Base-by-base conservation (phyloP, 2,329 filamentous ascomycete species). In the Aspergillus amoenus region DNA sequence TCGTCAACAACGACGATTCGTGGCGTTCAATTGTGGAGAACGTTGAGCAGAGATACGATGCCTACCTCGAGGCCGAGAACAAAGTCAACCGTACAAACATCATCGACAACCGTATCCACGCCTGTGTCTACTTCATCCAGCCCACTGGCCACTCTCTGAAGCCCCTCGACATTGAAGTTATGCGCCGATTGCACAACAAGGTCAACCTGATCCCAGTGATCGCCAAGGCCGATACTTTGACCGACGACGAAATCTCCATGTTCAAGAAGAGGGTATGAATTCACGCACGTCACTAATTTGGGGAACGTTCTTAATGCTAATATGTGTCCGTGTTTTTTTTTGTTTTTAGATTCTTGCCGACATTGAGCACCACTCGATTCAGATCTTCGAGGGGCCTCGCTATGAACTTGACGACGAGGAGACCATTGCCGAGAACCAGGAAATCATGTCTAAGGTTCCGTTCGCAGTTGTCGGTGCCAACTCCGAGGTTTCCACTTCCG, bases 31-130 rank as follows among this genome's bases (percentile, higher is more conserved):
- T 99, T 79, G 89, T 97, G 70, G 94, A 99, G 83, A 97, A 97
- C 84, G 97, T 99, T 71, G 94, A 99, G 84, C 92, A 96, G 84
- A 90, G 94, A 68, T 99, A 94, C 73, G 94, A 99, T 78, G 93
- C 94, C 53, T 99, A 97, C 78, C 84, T 99, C 59, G 94, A 99
- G 79, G 93, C 94, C 45, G 94, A 99, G 85, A 99, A 99, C 87
- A 99, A 97, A 86, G 92, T 99, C 76, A 99, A 99, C 84, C 91
- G 94, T 71, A 96, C 97, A 88, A 99, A 99, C 85, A 97, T 97
- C 77, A 89, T 99, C 62, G 94, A 99, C 81, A 99, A 97, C 84
- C 90, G 94, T 70, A 95, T 99, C 63, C 94, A 99, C 72, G 94
- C 94, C 56, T 97, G 95, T 71, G 94, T 99, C 62, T 99, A 97